phyloP scores from a whole-genome alignment of 768 basidiomycete genomes.

The Exidia glandulosa region DNA sequence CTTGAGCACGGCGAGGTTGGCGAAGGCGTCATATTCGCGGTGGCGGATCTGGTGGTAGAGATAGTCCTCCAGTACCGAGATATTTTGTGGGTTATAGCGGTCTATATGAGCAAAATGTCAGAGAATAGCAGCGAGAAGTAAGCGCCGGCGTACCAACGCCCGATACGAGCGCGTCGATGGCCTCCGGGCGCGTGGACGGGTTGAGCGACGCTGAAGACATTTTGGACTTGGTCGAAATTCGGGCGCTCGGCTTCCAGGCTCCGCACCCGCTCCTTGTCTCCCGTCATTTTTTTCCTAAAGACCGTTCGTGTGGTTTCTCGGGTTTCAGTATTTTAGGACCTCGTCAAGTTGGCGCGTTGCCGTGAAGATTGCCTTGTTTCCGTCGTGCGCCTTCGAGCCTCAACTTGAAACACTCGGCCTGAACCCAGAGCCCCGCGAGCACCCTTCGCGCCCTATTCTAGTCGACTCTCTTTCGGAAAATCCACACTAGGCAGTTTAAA shows the following conservation, averaged over 20 bases:
- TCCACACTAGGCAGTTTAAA: too few relatives aligned
- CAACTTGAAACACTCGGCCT: too few relatives aligned
- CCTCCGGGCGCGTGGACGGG: conserved; percentile 69
- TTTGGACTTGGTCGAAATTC: neutral
- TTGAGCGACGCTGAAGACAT: conserved; percentile 58
- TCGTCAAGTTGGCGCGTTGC: too few relatives aligned
- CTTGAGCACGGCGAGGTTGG: conserved; percentile 91
- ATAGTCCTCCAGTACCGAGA: conserved; percentile 90
- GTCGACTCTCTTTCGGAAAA: too few relatives aligned
- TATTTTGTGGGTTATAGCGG: conserved; percentile 94
- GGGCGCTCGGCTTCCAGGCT: neutral
- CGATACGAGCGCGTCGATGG: conserved; percentile 85
- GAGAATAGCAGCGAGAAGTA: neutral
- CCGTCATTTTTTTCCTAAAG: too few relatives aligned
- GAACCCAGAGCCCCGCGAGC: too few relatives aligned
- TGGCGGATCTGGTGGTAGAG: conserved; percentile 87
- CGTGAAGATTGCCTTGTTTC: too few relatives aligned
- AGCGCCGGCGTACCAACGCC: conserved; percentile 57
- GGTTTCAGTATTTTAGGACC: too few relatives aligned
- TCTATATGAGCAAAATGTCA: conserved; percentile 35
- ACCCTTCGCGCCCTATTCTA: too few relatives aligned
- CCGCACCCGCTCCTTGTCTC: neutral
- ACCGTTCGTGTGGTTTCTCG: too few relatives aligned
- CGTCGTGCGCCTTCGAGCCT: too few relatives aligned
- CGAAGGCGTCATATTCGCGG: conserved; percentile 87